Base-by-base conservation (phyloP, 2,329 filamentous ascomycete species). In the Colletotrichum sp. region DNA sequence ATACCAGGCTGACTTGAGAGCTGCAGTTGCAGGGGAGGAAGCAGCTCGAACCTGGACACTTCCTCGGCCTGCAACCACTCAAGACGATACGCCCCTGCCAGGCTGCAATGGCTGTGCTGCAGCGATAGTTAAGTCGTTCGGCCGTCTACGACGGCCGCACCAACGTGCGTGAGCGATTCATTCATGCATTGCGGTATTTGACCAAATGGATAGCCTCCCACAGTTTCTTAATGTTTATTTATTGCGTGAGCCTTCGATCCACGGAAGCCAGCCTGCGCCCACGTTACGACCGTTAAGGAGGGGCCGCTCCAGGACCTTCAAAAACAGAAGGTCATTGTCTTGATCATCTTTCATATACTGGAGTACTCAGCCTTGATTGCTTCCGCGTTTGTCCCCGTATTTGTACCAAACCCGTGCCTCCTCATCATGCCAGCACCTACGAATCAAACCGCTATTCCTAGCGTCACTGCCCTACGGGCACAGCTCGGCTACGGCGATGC, bases 341-440 rank as follows among this genome's bases (percentile, higher is more conserved):
- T 0, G 21, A 7, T 52, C 6, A 13, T 2, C 10, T 13, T 2
- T 3, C 0, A 52, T 21, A 0, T 7, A 21, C 43, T 24, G n/a
- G 43, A 7, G 12, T 21, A 52, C 3, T 6, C 2, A 52, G 43
- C 10, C 43, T 7, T n/a, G 3, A n/a, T 52, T 52, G 12, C 10
- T 52, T 52, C n/a, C 1, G 6, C 10, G 12, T 13, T 52, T 1
- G 0, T 21, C n/a, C 3, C 12, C 1, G 0, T 52, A 52, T 13
- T n/a, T n/a, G n/a, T n/a, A n/a, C n/a, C n/a, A n/a, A n/a, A 21
- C 10, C 43, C n/a, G 43, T 4, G 13, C 43, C 43, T 24, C 43
- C 43, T 24, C 43, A 52, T 52, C 4, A 52, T 52, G 43, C 43
- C 43, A 0, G 3, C 43, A 24, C 43, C n/a, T 52, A 13, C 4